phyloP scores from a whole-genome alignment of 768 basidiomycete genomes.

The Lactarius sanguifluus region DNA sequence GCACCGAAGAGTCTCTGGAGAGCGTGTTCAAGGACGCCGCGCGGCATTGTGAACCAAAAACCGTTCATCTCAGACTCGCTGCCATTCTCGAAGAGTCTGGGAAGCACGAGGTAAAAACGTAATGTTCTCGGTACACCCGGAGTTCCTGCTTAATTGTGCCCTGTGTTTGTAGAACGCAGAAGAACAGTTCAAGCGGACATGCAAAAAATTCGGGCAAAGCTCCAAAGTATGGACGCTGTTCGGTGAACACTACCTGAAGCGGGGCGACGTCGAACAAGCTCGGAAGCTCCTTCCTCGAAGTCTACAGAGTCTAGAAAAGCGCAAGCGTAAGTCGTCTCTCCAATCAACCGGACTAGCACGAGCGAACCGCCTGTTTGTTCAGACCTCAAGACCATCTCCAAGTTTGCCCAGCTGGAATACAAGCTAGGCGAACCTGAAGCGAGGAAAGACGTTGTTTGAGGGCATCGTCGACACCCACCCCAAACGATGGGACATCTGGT shows the following conservation, averaged over 20 bases:
- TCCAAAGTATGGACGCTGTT: constrained; percentile 93
- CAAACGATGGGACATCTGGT: constrained; percentile 95
- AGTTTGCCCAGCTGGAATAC: constrained; percentile 95
- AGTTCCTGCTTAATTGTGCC: background rate
- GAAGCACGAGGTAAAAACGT: constrained; percentile 65
- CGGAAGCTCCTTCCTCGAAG: constrained; percentile 84
- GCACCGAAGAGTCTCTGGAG: constrained; percentile 78
- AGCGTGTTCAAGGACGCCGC: constrained; percentile 87
- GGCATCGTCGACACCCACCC: constrained; percentile 95
- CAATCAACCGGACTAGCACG: constrained; percentile 4
- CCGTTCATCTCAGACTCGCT: constrained; percentile 80
- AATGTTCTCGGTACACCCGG: background rate
- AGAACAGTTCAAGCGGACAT: constrained; percentile 82
- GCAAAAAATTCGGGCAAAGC: constrained; percentile 92
- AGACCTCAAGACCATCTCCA: constrained; percentile 96
- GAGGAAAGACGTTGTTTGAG: constrained; percentile 94
- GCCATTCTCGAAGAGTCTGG: constrained; percentile 81
- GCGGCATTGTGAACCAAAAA: constrained; percentile 89
- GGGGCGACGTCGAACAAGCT: constrained; percentile 73
- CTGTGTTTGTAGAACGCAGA: constrained; percentile 69
- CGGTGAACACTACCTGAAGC: constrained; percentile 77
- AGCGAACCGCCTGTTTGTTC: background rate
- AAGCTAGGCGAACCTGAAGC: constrained; percentile 92
- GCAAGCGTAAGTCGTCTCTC: constrained; percentile 75
- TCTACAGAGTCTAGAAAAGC: constrained; percentile 88